Percentiles rank a stretch among this genome's conserved stretches.
phyloP scores from a whole-genome alignment of 1,139 yeast species.

The Protomyces gravidus region DNA sequence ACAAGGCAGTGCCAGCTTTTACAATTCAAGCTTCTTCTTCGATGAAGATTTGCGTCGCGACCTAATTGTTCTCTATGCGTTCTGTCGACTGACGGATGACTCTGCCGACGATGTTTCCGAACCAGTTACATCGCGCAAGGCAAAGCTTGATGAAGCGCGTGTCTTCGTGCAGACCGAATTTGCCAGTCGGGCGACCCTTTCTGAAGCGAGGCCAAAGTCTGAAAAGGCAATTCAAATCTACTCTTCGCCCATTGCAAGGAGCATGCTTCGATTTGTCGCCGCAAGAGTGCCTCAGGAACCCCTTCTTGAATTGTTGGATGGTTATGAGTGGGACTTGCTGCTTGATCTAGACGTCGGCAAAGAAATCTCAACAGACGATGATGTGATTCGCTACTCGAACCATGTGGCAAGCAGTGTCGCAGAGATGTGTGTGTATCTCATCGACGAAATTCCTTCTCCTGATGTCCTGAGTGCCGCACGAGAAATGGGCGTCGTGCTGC shows the following conservation, averaged over 20 bases:
- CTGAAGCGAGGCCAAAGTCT: neutral
- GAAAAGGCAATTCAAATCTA: conserved; percentile 6
- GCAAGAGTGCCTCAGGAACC: conserved; percentile 26
- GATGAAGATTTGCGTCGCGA: conserved; percentile 13
- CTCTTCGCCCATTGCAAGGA: conserved; percentile 3
- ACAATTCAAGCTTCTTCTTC: conserved; percentile 28
- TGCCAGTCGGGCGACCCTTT: neutral
- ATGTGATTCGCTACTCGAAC: conserved; percentile 6
- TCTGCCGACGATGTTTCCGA: conserved; percentile 14
- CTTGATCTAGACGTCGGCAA: conserved; percentile 8
- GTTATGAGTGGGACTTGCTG: conserved; percentile 24
- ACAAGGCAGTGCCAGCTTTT: conserved; percentile 16
- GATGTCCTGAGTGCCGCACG: conserved; percentile 15
- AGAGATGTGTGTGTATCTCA: conserved; percentile 22
- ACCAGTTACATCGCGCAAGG: neutral
- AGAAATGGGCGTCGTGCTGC: conserved; percentile 27
- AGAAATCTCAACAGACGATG: conserved; percentile 4
- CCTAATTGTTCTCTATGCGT: conserved; percentile 19
- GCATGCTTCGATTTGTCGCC: conserved; percentile 15
- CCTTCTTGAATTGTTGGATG: conserved; percentile 22
- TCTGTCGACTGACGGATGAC: conserved; percentile 27
- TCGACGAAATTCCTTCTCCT: conserved; percentile 2
- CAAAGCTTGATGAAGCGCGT: neutral
- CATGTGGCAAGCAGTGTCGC: conserved; percentile 28
- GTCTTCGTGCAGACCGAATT: conserved; percentile 11